Base-by-base conservation (phyloP, 2,329 filamentous ascomycete genomes). In the Xylariomycetidae sp. region DNA sequence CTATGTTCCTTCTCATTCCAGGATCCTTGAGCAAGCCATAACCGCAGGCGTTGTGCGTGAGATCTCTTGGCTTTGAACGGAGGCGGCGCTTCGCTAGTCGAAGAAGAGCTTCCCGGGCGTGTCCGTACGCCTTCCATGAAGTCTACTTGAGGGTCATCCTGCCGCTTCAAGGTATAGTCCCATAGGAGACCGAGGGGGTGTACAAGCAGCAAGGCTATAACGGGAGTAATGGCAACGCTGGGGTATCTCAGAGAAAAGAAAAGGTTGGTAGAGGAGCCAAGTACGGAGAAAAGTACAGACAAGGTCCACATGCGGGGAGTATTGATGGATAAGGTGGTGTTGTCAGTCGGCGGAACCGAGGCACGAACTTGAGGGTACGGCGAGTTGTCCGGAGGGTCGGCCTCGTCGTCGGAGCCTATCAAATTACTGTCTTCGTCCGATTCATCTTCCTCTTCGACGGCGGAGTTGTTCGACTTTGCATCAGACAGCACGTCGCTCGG, bases 1-100 rank as follows among this genome's bases (percentile, higher is more conserved):
- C 82, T 85, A 57, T 92, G 86, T 56, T 92, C 85, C 56, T 92
- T 92, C 54, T 88, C 81, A 53, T 92, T 92, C 86, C 86, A 92
- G 22, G 65, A 70, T 3, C 85, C 85, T 58, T 90, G 85, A 1
- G 78, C 79, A 18, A 90, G 66, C 85, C 85, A 92, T 22, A 83
- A 65, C 29, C 84, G 76, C 37, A 80, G 53, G 4, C 70, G 67
- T 19, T 56, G 53, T 13, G 58, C 45, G 19, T 48, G 59, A 38
- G 54, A 56, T 25, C 55, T 52, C 39, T 44, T 49, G 27, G 27
- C 30, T 9, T 35, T 42, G 12, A 29, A 26, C 30, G 15, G 16
- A 2, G 29, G 37, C 27, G 29, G 42, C 20, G 22, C 45, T 12
- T 42, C 39, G 5, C 26, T 36, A 10, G 10, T 25, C 6, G 47